phyloP scores from a whole-genome alignment of 768 basidiomycete species.

The Kwoniella newhampshirensis region DNA sequence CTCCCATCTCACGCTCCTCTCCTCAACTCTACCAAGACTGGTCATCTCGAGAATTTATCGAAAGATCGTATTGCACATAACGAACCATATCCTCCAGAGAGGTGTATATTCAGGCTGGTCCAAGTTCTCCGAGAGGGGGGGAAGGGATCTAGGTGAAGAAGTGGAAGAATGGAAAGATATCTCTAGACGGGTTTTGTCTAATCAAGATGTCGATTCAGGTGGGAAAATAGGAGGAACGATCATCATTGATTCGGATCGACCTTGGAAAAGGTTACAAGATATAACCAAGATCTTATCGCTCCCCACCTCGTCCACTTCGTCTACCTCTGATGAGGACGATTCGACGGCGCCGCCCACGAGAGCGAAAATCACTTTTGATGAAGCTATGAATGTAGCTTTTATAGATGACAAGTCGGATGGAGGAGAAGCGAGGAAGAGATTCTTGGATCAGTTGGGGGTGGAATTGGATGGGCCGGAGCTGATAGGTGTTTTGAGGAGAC shows the following conservation, averaged over 20 bases:
- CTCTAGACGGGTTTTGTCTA: constrained; percentile 61
- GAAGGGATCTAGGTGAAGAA: constrained; percentile 67
- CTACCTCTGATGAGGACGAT: background rate
- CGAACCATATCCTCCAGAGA: constrained; percentile 78
- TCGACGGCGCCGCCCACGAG: too few species aligned
- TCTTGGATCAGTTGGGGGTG: constrained; percentile 33
- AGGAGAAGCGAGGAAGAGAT: constrained; percentile 23
- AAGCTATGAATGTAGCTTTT: constrained; percentile 49
- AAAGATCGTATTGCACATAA: constrained; percentile 66
- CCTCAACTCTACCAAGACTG: constrained; percentile 63
- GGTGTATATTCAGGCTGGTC: constrained; percentile 74
- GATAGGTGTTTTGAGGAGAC: constrained; percentile 40
- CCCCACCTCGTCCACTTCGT: constrained; percentile 18
- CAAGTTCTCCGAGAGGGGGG: constrained; percentile 63
- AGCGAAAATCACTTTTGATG: constrained; percentile 35
- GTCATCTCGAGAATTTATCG: constrained; percentile 69
- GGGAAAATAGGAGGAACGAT: constrained; percentile 67
- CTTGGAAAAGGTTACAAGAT: constrained; percentile 73
- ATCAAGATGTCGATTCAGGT: background rate
- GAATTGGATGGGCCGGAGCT: constrained; percentile 33
- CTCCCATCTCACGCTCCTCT: constrained; percentile 70
- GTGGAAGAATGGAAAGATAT: constrained; percentile 79
- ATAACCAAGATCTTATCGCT: constrained; percentile 68
- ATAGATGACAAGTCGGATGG: constrained; percentile 36
- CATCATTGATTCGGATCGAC: constrained; percentile 61